A percentile compares a stretch with the other conserved stretches of the same genome.
These are phyloP conservation scores for Boletus bicolor DNA, from an alignment of 768 basidiomycete species.

Conservation along the genomic window DNA sequence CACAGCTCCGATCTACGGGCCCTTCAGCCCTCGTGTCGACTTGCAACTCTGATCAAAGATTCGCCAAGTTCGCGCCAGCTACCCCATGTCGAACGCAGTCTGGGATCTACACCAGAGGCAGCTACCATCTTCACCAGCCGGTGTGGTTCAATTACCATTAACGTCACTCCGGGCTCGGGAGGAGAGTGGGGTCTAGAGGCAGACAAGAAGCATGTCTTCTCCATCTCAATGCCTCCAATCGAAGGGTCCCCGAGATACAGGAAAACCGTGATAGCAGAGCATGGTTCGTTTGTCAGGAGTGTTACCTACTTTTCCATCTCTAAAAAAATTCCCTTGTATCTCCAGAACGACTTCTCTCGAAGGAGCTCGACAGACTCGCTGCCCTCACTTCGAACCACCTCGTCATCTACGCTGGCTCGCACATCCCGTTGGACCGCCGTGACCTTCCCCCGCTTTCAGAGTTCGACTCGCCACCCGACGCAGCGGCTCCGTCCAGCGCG, in stretches of 20 bases:
- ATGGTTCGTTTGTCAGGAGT: slow-evolving; percentile 40
- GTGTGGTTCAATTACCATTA: slow-evolving; percentile 51
- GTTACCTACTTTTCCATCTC: background rate
- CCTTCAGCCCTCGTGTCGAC: slow-evolving; percentile 49
- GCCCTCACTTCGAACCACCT: slow-evolving; percentile 57
- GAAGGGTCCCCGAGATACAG: slow-evolving; percentile 42
- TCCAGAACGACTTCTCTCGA: slow-evolving; percentile 44
- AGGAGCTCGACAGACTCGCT: slow-evolving; percentile 48
- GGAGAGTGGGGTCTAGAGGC: slow-evolving; percentile 34
- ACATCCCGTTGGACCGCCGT: slow-evolving; percentile 40
- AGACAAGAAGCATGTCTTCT: slow-evolving; percentile 53
- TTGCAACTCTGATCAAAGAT: slow-evolving; percentile 45
- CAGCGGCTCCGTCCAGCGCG: slow-evolving; percentile 28
- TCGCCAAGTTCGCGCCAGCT: slow-evolving; percentile 59
- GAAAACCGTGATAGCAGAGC: slow-evolving; percentile 46
- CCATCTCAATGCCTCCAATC: slow-evolving; percentile 50
- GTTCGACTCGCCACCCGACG: slow-evolving; percentile 28
- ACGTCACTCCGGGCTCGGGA: slow-evolving; percentile 39
- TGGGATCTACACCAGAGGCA: slow-evolving; percentile 33
- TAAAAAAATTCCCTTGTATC: background rate
- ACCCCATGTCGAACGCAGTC: slow-evolving; percentile 48
- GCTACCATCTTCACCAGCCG: slow-evolving; percentile 44
- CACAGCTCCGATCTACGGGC: slow-evolving; percentile 74
- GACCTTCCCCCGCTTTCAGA: slow-evolving; percentile 31
- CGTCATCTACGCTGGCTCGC: slow-evolving; percentile 61